These are phyloP conservation scores for Phytopythium boreale DNA, from an alignment of 352 stramenopile genomes.

Conservation along the genomic window DNA sequence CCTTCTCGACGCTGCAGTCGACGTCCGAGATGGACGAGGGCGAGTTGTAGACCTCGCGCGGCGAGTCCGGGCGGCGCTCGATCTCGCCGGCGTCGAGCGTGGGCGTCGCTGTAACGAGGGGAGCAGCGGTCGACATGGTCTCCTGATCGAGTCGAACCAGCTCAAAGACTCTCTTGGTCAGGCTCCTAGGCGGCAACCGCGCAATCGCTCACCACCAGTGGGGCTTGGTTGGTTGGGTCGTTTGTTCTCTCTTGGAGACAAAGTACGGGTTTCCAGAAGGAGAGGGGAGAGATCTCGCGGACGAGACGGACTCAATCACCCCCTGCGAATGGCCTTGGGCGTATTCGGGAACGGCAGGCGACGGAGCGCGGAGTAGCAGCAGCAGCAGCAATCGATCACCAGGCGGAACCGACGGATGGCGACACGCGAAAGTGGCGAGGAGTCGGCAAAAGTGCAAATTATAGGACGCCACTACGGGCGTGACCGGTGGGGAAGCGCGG, in stretches of 20 bases:
- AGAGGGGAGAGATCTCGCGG: neutral
- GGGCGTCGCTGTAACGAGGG: neutral
- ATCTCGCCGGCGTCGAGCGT: conserved; percentile 12
- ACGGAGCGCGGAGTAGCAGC: too few species aligned
- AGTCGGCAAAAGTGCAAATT: conserved; percentile 4
- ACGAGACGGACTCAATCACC: neutral
- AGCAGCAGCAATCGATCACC: too few species aligned
- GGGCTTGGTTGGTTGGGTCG: neutral
- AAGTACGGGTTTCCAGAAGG: neutral
- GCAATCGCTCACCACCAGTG: neutral
- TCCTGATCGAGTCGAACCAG: neutral
- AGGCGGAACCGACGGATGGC: too few species aligned
- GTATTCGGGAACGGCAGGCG: too few species aligned
- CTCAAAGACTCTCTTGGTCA: neutral
- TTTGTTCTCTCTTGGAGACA: neutral
- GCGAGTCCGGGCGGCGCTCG: conserved; percentile 30
- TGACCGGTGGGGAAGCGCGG: neutral
- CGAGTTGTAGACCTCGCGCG: conserved; percentile 40
- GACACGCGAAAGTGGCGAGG: neutral
- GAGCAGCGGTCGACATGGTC: neutral
- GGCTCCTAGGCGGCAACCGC: neutral
- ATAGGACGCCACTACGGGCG: neutral
- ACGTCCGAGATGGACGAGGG: conserved; percentile 68
- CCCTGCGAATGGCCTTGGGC: too few species aligned
- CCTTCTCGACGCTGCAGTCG: conserved; percentile 39